Evolutionary conservation across 225 moss, liverwort and hornwort species (phyloP).

Genomic region (Marchantia paleacea): DNA sequence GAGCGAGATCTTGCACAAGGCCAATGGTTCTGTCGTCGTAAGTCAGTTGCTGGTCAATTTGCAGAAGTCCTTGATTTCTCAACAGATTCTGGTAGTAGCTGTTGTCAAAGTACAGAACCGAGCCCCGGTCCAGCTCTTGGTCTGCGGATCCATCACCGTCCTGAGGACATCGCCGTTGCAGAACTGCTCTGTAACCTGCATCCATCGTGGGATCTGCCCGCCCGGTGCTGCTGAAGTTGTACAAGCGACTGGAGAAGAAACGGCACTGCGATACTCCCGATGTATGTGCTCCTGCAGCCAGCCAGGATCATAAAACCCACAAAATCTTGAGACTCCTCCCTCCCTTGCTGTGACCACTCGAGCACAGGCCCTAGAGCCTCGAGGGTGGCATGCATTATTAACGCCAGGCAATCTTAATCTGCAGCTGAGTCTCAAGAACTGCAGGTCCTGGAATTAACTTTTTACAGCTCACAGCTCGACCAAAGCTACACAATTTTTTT

Average conservation of each 20-base stretch:
- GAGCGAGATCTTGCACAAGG: not conserved
- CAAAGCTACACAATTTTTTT: too few relatives aligned
- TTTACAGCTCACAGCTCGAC: too few relatives aligned
- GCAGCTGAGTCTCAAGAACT: too few relatives aligned
- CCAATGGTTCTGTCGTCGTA: not conserved
- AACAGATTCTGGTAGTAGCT: conserved; percentile 2
- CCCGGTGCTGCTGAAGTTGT: not conserved
- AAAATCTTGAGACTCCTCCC: too few relatives aligned
- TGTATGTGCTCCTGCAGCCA: conserved; percentile 1
- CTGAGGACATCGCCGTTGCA: not conserved
- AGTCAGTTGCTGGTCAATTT: not conserved
- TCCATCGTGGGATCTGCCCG: not conserved
- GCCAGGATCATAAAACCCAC: not conserved
- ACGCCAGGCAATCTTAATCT: too few relatives aligned
- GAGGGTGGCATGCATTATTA: too few relatives aligned
- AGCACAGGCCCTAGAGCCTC: too few relatives aligned
- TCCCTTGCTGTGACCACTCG: too few relatives aligned
- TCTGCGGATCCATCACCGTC: not conserved
- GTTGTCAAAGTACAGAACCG: not conserved
- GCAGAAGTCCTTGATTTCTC: not conserved
- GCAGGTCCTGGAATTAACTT: too few relatives aligned
- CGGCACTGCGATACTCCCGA: not conserved
- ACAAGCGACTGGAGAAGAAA: not conserved
- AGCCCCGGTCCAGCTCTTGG: not conserved
- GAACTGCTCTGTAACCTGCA: not conserved